These are phyloP conservation scores for Annulohypoxylon truncatum DNA, from an alignment of 2,329 filamentous ascomycete genomes.

Conservation along the genomic window DNA sequence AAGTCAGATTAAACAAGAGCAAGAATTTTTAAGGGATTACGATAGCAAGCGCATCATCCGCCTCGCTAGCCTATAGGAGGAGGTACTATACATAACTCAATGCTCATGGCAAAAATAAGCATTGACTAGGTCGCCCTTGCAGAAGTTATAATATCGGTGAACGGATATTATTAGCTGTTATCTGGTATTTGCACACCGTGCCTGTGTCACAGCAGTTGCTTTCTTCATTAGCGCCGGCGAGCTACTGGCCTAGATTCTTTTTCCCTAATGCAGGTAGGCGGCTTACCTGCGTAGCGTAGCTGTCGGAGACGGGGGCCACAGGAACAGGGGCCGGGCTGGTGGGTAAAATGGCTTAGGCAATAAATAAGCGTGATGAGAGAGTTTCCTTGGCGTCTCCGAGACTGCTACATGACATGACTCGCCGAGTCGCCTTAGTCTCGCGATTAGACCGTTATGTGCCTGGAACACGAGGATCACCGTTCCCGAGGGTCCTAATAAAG, in stretches of 20 bases:
- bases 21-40: not conserved
- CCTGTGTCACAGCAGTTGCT: constrained; percentile 18
- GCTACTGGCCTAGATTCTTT: constrained; percentile 28
- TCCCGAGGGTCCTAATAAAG: constrained; percentile 23
- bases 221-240: constrained; percentile 12
- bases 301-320: constrained; percentile 7
- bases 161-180: constrained; percentile 1
- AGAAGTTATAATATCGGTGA: not conserved
- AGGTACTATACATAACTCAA: not conserved
- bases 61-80: not conserved
- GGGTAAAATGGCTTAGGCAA: constrained; percentile 3
- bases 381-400: constrained; percentile 1
- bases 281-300: constrained; percentile 17
- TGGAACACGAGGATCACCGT: constrained; percentile 13
- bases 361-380: constrained; percentile 3
- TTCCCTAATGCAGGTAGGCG: constrained; percentile 23
- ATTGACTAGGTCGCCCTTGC: not conserved
- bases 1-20: not conserved
- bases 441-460: not conserved
- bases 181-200: constrained; percentile 16
- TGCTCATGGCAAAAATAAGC: not conserved
- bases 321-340: constrained; percentile 9
- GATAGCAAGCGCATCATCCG: not conserved
- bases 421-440: not conserved
- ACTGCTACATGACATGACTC: not conserved